Conservation (phyloP, 192 early-diverging fungal species). For the Endogone sp. region DNA sequence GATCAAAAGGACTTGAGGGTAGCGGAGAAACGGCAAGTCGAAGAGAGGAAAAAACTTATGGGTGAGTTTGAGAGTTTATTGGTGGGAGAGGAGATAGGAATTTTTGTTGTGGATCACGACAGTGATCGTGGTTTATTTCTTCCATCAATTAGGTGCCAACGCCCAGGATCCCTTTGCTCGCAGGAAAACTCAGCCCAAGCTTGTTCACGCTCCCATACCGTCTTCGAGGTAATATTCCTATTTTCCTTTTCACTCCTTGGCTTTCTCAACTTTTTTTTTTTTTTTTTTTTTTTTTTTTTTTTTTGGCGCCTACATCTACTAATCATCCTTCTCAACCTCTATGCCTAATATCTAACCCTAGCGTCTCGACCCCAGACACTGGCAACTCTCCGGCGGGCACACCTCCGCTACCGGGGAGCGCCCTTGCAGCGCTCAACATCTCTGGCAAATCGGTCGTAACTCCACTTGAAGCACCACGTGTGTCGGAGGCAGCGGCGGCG, state of each 20-base stretch:
- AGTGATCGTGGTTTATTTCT: too few relatives aligned
- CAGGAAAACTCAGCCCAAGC: conserved; percentile 27
- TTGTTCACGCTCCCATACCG: conserved; percentile 27
- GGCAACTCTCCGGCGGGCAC: conserved; percentile 2
- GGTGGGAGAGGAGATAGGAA: neutral
- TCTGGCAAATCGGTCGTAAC: neutral
- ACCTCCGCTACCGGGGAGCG: neutral
- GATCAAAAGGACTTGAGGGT: conserved; percentile 41
- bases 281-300: neutral
- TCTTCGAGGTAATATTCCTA: neutral
- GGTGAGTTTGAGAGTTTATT: neutral
- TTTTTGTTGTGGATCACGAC: too few relatives aligned
- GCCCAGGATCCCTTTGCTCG: conserved; percentile 33
- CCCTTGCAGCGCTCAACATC: neutral
- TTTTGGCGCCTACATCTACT: neutral
- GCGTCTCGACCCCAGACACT: conserved; percentile 6
- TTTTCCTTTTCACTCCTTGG: too few relatives aligned
- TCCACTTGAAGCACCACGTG: neutral
- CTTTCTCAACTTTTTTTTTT: too few relatives aligned
- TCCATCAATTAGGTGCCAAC: conserved; percentile 4
- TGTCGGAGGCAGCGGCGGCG: conserved; percentile 17
- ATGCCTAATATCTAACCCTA: neutral
- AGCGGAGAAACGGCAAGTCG: conserved; percentile 26
- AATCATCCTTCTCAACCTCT: neutral
- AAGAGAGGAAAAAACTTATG: conserved; percentile 21